These are phyloP conservation scores for Kodamaea arcana DNA, from an alignment of 1,139 yeast species.

Conservation along the genomic window DNA sequence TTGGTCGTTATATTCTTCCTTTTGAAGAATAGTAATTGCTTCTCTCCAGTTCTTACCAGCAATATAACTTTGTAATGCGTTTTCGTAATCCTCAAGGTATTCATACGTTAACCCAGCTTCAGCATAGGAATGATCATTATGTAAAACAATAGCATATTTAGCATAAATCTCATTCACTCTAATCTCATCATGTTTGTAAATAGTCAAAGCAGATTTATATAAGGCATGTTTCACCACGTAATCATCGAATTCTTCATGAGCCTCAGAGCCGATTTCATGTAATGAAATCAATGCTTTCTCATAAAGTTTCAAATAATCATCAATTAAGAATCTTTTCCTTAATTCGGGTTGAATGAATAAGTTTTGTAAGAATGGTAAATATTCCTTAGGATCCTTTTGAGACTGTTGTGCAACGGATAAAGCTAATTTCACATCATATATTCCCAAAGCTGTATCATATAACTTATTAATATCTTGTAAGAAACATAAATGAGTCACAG, in stretches of 20 bases:
- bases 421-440: slow-evolving; percentile 79
- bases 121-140: slow-evolving; percentile 48
- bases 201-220: slow-evolving; percentile 62
- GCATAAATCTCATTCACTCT: slow-evolving; percentile 54
- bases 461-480: slow-evolving; percentile 83
- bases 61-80: slow-evolving; percentile 68
- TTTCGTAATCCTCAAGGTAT: slow-evolving; percentile 49
- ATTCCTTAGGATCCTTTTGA: slow-evolving; percentile 97
- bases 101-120: slow-evolving; percentile 84
- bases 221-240: slow-evolving; percentile 74
- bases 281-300: slow-evolving; percentile 69
- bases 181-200: slow-evolving; percentile 55
- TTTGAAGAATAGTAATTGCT: slow-evolving; percentile 60
- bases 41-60: slow-evolving; percentile 80
- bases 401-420: slow-evolving; percentile 90
- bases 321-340: slow-evolving; percentile 73
- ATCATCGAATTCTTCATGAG: slow-evolving; percentile 57
- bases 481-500: slow-evolving; percentile 82
- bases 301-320: slow-evolving; percentile 66
- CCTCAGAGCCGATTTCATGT: slow-evolving; percentile 44
- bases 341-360: slow-evolving; percentile 64
- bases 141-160: slow-evolving; percentile 60
- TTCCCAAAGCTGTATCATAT: slow-evolving; percentile 74
- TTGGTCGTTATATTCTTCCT: slow-evolving; percentile 33
- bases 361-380: slow-evolving; percentile 83